phyloP scores from a whole-genome alignment of 2,329 filamentous ascomycete genomes.

The Botrytis elliptica region DNA sequence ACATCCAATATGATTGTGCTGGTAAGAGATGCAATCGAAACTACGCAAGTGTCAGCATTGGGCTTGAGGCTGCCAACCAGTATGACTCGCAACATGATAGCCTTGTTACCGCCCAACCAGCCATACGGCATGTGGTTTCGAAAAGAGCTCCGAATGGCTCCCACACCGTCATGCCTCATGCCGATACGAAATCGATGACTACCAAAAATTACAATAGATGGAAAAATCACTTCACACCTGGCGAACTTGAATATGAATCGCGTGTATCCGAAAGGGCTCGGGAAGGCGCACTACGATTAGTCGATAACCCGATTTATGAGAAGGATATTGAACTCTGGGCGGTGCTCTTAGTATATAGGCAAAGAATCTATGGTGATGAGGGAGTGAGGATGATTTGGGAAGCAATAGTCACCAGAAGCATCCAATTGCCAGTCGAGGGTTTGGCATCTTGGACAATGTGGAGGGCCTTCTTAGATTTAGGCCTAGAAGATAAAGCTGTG shows the following conservation, averaged over 20 bases:
- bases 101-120: not conserved
- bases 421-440: conserved; percentile 44
- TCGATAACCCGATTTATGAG: conserved; percentile 37
- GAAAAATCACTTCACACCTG: conserved; percentile 21
- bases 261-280: conserved; percentile 29
- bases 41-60: not conserved
- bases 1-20: not conserved
- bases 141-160: not conserved
- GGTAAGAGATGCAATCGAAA: conserved; percentile 10
- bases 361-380: conserved; percentile 42
- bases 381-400: conserved; percentile 48
- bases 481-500: conserved; percentile 38
- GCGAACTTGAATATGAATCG: conserved; percentile 38
- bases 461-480: conserved; percentile 45
- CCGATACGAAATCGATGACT: conserved; percentile 1
- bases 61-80: not conserved
- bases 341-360: conserved; percentile 42
- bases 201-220: conserved; percentile 21
- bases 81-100: not conserved
- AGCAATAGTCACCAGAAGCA: conserved; percentile 39
- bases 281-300: conserved; percentile 28
- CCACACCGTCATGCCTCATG: not conserved
- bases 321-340: conserved; percentile 43
- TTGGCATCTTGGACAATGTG: conserved; percentile 46
- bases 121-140: not conserved